Evolutionary conservation across 768 basidiomycete species (phyloP).

Genomic region (Tylopilus balloui): DNA sequence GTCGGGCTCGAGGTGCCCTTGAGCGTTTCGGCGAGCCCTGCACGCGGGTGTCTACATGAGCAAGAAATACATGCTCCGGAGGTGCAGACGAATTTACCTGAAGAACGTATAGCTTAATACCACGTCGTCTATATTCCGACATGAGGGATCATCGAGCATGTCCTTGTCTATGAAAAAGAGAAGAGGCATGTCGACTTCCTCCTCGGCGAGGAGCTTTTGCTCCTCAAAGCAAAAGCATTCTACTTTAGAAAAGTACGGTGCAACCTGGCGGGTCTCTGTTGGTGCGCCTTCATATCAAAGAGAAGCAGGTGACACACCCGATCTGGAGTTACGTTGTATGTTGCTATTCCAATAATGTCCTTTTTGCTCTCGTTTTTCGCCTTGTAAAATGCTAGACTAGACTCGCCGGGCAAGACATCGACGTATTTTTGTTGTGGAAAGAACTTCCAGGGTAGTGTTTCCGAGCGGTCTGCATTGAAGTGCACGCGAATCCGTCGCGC

Average conservation of each 20-base stretch:
- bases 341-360: slow-evolving; percentile 97
- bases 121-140: slow-evolving; percentile 83
- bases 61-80: neutral
- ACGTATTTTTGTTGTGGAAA: slow-evolving; percentile 88
- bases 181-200: slow-evolving; percentile 97
- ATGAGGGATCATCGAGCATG: slow-evolving; percentile 86
- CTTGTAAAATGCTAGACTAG: slow-evolving; percentile 92
- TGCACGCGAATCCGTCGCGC: slow-evolving; percentile 84
- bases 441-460: slow-evolving; percentile 90
- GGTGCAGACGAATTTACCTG: slow-evolving; percentile 47
- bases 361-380: slow-evolving; percentile 80
- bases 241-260: slow-evolving; percentile 98
- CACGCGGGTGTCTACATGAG: neutral
- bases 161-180: slow-evolving; percentile 99
- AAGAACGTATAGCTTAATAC: slow-evolving; percentile 98
- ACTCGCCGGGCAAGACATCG: slow-evolving; percentile 90
- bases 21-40: slow-evolving; percentile 82
- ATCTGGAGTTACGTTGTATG: slow-evolving; percentile 98
- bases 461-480: slow-evolving; percentile 91
- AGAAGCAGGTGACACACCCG: slow-evolving; percentile 51
- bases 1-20: slow-evolving; percentile 88
- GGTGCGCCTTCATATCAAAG: neutral
- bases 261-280: slow-evolving; percentile 52
- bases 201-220: slow-evolving; percentile 88
- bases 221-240: slow-evolving; percentile 99